Evolutionary conservation across 768 basidiomycete genomes (phyloP), one percentile per base, ranked within the genome.

Genomic region (Chalciporus chontae): DNA sequence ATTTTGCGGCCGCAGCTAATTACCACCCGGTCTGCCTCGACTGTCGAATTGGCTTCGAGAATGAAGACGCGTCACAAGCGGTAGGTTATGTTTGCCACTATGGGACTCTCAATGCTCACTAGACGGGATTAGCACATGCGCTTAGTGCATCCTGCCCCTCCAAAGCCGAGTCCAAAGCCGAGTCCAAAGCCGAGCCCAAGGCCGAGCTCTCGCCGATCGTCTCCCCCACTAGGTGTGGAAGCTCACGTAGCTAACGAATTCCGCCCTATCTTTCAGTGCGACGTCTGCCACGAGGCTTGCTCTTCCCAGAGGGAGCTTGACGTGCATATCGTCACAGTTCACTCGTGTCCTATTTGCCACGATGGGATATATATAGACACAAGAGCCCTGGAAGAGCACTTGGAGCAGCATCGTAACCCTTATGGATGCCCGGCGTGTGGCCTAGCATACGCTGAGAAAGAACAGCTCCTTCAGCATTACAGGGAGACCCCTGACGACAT

Each of bases 381-480:
- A 40, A 55, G 50, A 32, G 11, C 41, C 6, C 38, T 68, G 31
- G 62, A 68, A 18, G 54, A 64, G n/a, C 67, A 68, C 27, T 56
- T 69, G 10, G 68, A 60, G 5, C 55, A 66, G 8, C 67, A 69
- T 46, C 62, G 58, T 14, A 49, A 46, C 14, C 62, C 64, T 32
- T 66, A 66, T 31, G 50, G 47, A 9, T 68, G 67, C 45, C 43
- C 24, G 18, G 14, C 51, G 11, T 69, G 67, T 9, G 56, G 56
- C 24, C 43, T 58, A 38, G 62, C 58, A 1, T 68, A 57, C 40
- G 26, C 50, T 3, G 60, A 68, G 32, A 67, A 73, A 44, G 73
- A 72, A 11, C 65, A 67, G 3, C 64, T 77, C 3, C 55, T 64
- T 17, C 55, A 57, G 5, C 77, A 79, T 50, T 77, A 76, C 55